A percentile compares a stretch with the other conserved stretches of the same genome.
Conservation (phyloP, 805 yeast species). For the Wickerhamiella dianesei region DNA sequence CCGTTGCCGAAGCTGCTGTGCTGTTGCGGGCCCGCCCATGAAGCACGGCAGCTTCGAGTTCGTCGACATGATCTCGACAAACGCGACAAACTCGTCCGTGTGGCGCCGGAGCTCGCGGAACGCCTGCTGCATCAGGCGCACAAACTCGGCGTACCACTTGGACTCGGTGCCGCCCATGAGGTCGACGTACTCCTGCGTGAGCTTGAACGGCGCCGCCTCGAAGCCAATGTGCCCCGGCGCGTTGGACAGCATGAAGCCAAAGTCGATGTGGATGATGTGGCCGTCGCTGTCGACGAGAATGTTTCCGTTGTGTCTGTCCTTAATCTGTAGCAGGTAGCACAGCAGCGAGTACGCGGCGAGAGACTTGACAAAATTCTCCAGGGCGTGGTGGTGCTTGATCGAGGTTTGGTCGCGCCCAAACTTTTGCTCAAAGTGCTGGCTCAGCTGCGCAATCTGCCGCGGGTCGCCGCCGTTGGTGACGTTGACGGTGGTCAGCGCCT, state of each 20-base stretch:
- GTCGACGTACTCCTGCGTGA: conserved; percentile 81
- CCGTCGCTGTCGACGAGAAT: conserved; percentile 94
- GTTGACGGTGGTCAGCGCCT: conserved; percentile 65
- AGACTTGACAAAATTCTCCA: conserved; percentile 70
- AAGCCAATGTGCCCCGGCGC: conserved; percentile 96
- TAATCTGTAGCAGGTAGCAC: conserved; percentile 80
- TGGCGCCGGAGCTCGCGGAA: conserved; percentile 62
- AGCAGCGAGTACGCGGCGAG: conserved; percentile 90
- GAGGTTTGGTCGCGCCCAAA: conserved; percentile 43
- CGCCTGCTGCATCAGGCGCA: conserved; percentile 50
- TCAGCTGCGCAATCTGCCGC: conserved; percentile 51
- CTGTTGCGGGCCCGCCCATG: conserved; percentile 72
- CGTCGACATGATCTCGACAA: conserved; percentile 89
- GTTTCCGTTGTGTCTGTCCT: conserved; percentile 97
- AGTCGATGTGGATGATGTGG: conserved; percentile 80
- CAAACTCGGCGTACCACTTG: conserved; percentile 46
- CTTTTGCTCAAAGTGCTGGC: conserved; percentile 63
- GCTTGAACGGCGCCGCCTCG: conserved; percentile 94
- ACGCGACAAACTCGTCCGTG: conserved; percentile 57
- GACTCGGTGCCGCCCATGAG: conserved; percentile 69
- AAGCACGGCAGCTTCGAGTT: conserved; percentile 88
- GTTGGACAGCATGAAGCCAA: conserved; percentile 83
- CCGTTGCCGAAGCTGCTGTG: conserved; percentile 64
- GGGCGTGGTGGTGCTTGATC: conserved; percentile 53
- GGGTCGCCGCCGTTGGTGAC: conserved; percentile 43